These are phyloP conservation scores for Xylaria polymorpha DNA, from an alignment of 2,329 filamentous ascomycete species.

Conservation along the genomic window DNA sequence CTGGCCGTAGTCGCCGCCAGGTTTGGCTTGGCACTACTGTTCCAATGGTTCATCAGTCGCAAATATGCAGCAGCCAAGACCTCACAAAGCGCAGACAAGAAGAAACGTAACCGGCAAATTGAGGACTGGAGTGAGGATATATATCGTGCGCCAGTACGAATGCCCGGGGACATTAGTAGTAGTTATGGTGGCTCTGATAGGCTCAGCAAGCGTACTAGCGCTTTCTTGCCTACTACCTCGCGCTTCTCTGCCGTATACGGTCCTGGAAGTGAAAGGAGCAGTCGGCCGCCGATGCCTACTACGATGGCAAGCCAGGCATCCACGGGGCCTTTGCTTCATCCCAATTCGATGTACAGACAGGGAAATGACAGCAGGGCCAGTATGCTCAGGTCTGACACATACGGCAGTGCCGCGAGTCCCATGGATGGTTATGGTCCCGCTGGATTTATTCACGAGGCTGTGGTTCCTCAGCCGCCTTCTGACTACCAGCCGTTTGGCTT, in stretches of 20 bases:
- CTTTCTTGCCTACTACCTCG: constrained; percentile 91
- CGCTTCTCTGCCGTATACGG: constrained; percentile 91
- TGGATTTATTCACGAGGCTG: constrained; percentile 95
- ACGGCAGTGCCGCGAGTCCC: constrained; percentile 63
- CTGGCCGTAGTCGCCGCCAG: constrained; percentile 86
- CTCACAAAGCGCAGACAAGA: constrained; percentile 81
- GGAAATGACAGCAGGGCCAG: constrained; percentile 72
- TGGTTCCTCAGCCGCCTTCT: constrained; percentile 93
- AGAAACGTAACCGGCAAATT: constrained; percentile 90
- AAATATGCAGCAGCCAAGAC: constrained; percentile 88
- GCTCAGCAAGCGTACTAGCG: constrained; percentile 81
- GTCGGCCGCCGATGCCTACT: constrained; percentile 71
- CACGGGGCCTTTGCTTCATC: constrained; percentile 76
- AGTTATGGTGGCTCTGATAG: constrained; percentile 74
- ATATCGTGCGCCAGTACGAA: constrained; percentile 86
- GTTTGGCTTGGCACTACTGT: constrained; percentile 88
- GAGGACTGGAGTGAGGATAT: constrained; percentile 99
- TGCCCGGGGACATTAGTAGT: constrained; percentile 79
- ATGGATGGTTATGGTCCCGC: constrained; percentile 81
- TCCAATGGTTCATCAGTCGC: constrained; percentile 95
- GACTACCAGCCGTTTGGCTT: constrained; percentile 99
- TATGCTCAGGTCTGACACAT: constrained; percentile 71
- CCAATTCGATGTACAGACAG: constrained; percentile 77
- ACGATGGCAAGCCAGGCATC: constrained; percentile 95
- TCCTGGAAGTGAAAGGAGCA: constrained; percentile 68